Conservation (phyloP, 2,329 filamentous ascomycete species). For the Botrytis galanthina region DNA sequence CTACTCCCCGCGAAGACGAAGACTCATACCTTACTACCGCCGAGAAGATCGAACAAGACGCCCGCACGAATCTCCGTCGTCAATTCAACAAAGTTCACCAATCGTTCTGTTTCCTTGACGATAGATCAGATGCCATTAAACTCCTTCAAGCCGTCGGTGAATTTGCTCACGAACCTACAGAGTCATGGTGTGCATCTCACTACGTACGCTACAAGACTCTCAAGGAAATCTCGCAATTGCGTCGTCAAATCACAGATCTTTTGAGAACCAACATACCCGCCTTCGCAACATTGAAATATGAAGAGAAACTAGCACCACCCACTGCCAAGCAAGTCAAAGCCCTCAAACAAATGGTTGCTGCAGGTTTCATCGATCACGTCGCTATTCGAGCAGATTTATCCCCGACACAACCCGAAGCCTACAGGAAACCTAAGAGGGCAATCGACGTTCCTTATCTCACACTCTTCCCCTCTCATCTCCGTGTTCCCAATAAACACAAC, state of each 20-base stretch:
- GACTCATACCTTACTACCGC: slow-evolving; percentile 59
- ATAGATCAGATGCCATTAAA: slow-evolving; percentile 84
- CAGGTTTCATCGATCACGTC: slow-evolving; percentile 91
- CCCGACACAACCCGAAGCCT: slow-evolving; percentile 65
- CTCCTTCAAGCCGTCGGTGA: slow-evolving; percentile 84
- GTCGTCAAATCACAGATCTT: slow-evolving; percentile 77
- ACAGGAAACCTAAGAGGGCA: slow-evolving; percentile 73
- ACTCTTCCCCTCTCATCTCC: slow-evolving; percentile 64
- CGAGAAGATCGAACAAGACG: slow-evolving; percentile 70
- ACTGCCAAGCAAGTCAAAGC: slow-evolving; percentile 70
- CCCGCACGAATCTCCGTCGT: slow-evolving; percentile 60
- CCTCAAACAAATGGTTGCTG: slow-evolving; percentile 86
- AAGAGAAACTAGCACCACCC: slow-evolving; percentile 57
- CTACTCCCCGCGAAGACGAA: slow-evolving; percentile 47
- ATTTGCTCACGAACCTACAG: slow-evolving; percentile 71
- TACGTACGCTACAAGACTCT: slow-evolving; percentile 87
- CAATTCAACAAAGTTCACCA: slow-evolving; percentile 69
- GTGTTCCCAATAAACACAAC: slow-evolving; percentile 36
- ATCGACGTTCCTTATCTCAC: slow-evolving; percentile 92
- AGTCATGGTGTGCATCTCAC: slow-evolving; percentile 75
- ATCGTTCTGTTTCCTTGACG: slow-evolving; percentile 77
- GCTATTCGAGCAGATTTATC: slow-evolving; percentile 89
- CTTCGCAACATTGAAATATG: slow-evolving; percentile 56
- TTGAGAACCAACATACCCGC: slow-evolving; percentile 70
- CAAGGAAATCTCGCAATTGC: slow-evolving; percentile 79